These are phyloP conservation scores for Paspalum notatum DNA, from an alignment of 176 grass and related monocot species.

Conservation along the genomic window DNA sequence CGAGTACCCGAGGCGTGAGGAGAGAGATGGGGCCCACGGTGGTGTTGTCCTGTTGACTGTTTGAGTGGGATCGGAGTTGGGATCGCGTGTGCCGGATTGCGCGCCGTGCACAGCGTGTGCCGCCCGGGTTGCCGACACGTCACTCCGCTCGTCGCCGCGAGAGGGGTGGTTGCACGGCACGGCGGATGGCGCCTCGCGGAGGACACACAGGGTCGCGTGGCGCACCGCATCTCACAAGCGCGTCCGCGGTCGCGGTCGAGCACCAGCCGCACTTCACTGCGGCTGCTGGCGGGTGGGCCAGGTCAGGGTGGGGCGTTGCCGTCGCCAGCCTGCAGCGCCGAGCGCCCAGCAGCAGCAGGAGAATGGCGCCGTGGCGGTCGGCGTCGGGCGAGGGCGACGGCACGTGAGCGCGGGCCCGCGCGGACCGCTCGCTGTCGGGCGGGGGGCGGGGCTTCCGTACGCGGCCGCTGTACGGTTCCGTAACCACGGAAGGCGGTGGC, in stretches of 20 bases:
- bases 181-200: no score
- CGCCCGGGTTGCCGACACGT: background rate
- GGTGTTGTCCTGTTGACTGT: background rate
- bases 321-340: slow-evolving; percentile 17
- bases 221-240: background rate
- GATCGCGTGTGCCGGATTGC: background rate
- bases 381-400: slow-evolving; percentile 9
- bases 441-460: slow-evolving; percentile 50
- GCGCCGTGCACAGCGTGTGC: background rate
- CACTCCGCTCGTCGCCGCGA: background rate
- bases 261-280: background rate
- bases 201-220: background rate
- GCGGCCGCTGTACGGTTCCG: slow-evolving; percentile 59
- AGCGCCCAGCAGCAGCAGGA: no score
- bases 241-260: background rate
- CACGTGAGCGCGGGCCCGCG: slow-evolving; percentile 10
- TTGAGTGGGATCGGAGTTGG: background rate
- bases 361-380: background rate
- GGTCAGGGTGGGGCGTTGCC: slow-evolving; percentile 19
- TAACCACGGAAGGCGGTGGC: slow-evolving; percentile 29
- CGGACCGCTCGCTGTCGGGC: slow-evolving; percentile 4
- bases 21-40: background rate
- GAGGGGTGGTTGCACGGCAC: background rate
- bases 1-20: slow-evolving; percentile 21
- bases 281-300: no score